phyloP scores from a whole-genome alignment of 2,329 filamentous ascomycete genomes.

The Alternaria sp. region DNA sequence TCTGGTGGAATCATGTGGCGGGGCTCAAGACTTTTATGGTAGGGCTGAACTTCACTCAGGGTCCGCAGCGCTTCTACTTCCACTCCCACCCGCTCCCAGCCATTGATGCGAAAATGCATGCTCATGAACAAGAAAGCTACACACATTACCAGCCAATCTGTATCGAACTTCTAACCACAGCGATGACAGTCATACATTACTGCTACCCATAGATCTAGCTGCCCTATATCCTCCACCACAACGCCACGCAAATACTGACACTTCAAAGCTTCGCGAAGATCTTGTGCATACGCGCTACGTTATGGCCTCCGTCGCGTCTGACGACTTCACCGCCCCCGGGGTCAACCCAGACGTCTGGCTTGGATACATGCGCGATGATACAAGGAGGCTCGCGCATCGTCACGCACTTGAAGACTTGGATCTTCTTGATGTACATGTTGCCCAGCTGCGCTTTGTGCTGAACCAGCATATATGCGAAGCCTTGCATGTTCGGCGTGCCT shows the following conservation, averaged over 20 bases:
- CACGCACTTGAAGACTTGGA: constrained; percentile 22
- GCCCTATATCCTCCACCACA: too few species aligned
- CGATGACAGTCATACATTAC: background rate
- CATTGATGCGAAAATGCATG: background rate
- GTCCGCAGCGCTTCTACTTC: background rate
- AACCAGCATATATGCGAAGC: constrained; percentile 27
- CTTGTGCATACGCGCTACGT: constrained; percentile 5
- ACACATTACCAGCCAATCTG: background rate
- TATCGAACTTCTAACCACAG: background rate
- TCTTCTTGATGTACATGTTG: constrained; percentile 24
- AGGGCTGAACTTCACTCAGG: constrained; percentile 17
- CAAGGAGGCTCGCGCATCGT: constrained; percentile 14
- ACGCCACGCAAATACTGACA: background rate
- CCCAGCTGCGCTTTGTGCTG: constrained; percentile 26
- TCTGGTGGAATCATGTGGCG: constrained; percentile 19
- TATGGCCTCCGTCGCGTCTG: background rate
- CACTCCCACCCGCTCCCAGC: background rate
- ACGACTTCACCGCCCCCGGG: background rate
- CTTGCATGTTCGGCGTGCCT: constrained; percentile 26
- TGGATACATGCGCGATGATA: constrained; percentile 21
- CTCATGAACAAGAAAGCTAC: background rate
- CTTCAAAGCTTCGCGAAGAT: background rate
- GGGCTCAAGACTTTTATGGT: constrained; percentile 16
- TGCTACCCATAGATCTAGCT: too few species aligned
- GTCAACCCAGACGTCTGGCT: background rate